phyloP scores from a whole-genome alignment of 2,329 filamentous ascomycete species.

The Fusarium sp. region DNA sequence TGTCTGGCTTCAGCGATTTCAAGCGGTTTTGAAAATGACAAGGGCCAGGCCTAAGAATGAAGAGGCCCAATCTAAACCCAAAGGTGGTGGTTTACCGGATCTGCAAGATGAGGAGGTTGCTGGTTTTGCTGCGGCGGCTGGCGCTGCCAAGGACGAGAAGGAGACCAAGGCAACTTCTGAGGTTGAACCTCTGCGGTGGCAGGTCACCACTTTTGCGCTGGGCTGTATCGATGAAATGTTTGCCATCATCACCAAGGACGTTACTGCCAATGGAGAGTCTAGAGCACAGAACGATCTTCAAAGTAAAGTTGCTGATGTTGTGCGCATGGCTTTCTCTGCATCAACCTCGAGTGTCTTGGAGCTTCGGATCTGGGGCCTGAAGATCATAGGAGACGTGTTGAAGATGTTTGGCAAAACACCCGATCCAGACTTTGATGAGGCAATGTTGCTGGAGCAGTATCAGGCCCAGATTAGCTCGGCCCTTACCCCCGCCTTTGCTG shows the following conservation, averaged over 20 bases:
- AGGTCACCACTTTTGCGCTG: constrained; percentile 94
- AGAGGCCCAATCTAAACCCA: constrained; percentile 57
- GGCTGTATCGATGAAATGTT: constrained; percentile 87
- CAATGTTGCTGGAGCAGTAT: constrained; percentile 95
- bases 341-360: constrained; percentile 94
- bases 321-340: constrained; percentile 96
- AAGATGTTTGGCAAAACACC: constrained; percentile 96
- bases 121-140: constrained; percentile 84
- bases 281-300: constrained; percentile 83
- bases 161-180: constrained; percentile 63
- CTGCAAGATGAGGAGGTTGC: constrained; percentile 96
- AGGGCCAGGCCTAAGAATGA: constrained; percentile 72
- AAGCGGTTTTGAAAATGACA: constrained; percentile 89
- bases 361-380: constrained; percentile 88
- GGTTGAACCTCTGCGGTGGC: constrained; percentile 93
- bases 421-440: constrained; percentile 97
- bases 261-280: constrained; percentile 81
- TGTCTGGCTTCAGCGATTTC: constrained; percentile 89
- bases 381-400: constrained; percentile 91
- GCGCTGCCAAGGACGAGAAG: constrained; percentile 68
- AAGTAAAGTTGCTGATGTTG: constrained; percentile 86
- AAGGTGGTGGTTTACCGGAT: constrained; percentile 71
- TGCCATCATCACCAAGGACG: constrained; percentile 79
- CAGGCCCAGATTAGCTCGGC: constrained; percentile 98
- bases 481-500: constrained; percentile 93